These are phyloP conservation scores for Agaricus subrufescens DNA, from an alignment of 768 basidiomycete species.

Conservation along the genomic window DNA sequence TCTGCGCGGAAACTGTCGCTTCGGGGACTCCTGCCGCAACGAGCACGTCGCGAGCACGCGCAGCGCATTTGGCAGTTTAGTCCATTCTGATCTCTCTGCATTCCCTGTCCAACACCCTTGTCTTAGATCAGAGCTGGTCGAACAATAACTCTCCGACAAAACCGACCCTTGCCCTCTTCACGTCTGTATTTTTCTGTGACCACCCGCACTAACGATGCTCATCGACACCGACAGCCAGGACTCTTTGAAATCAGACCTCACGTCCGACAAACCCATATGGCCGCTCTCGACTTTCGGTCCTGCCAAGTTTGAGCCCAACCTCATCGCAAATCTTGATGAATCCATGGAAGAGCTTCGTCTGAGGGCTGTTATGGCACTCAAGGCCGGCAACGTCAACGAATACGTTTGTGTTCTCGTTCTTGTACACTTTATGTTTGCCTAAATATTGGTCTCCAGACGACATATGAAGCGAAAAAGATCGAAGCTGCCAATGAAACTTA, in stretches of 20 bases:
- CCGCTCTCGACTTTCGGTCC: slow-evolving; percentile 76
- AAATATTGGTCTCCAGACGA: slow-evolving; percentile 27
- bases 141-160: slow-evolving; percentile 19
- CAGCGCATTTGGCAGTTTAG: slow-evolving; percentile 46
- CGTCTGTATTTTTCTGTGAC: slow-evolving; percentile 23
- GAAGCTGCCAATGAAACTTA: slow-evolving; percentile 46
- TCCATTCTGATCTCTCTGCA: neutral
- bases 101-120: neutral
- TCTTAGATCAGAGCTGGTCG: slow-evolving; percentile 37
- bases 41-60: slow-evolving; percentile 48
- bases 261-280: slow-evolving; percentile 72
- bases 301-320: slow-evolving; percentile 64
- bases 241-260: slow-evolving; percentile 60
- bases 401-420: slow-evolving; percentile 51
- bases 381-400: slow-evolving; percentile 50
- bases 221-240: slow-evolving; percentile 42
- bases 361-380: slow-evolving; percentile 52
- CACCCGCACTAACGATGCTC: neutral
- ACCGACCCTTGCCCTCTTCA: slow-evolving; percentile 29
- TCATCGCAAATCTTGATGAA: slow-evolving; percentile 65
- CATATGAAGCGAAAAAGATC: slow-evolving; percentile 57
- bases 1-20: slow-evolving; percentile 60
- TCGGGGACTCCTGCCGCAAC: slow-evolving; percentile 60
- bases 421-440: neutral
- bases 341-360: slow-evolving; percentile 77